phyloP scores from a whole-genome alignment of 2,329 filamentous ascomycete genomes.

The Fusarium sp. region DNA sequence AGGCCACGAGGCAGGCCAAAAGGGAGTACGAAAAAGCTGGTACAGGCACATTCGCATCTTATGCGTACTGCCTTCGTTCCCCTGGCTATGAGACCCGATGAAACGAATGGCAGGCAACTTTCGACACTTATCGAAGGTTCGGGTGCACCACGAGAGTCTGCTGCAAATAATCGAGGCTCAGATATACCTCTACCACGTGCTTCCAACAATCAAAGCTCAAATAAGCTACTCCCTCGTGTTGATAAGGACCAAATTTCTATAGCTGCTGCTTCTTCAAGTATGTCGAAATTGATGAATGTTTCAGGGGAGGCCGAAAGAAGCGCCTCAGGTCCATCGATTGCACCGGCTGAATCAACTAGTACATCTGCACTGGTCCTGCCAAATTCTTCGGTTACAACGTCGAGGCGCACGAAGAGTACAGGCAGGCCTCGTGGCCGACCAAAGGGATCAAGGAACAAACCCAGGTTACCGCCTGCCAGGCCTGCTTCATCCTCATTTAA shows the following conservation, averaged over 20 bases:
- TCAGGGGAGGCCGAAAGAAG: background rate
- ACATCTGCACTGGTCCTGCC: background rate
- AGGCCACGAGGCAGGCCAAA: constrained; percentile 68
- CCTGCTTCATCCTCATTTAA: background rate
- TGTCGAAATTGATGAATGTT: background rate
- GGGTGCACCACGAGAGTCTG: constrained; percentile 1
- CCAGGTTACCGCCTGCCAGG: constrained; percentile 44
- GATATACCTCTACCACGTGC: background rate
- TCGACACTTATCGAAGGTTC: background rate
- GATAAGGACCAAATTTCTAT: background rate
- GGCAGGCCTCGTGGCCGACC: constrained; percentile 54
- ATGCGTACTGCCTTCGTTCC: constrained; percentile 48
- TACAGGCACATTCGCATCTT: constrained; percentile 27
- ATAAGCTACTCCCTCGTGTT: background rate
- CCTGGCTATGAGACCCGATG: constrained; percentile 4
- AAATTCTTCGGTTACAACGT: background rate
- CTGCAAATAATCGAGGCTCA: background rate
- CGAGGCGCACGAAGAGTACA: constrained; percentile 36
- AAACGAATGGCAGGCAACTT: background rate
- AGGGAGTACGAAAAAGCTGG: constrained; percentile 57
- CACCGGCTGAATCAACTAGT: background rate
- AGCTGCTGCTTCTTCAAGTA: background rate
- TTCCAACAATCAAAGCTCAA: background rate
- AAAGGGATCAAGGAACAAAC: constrained; percentile 60
- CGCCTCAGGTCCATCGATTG: background rate